A percentile compares a stretch with the other conserved stretches of the same genome.
Evolutionary conservation across 208 protist species (phyloP).

Genomic region (Trypanosoma melophagium): DNA sequence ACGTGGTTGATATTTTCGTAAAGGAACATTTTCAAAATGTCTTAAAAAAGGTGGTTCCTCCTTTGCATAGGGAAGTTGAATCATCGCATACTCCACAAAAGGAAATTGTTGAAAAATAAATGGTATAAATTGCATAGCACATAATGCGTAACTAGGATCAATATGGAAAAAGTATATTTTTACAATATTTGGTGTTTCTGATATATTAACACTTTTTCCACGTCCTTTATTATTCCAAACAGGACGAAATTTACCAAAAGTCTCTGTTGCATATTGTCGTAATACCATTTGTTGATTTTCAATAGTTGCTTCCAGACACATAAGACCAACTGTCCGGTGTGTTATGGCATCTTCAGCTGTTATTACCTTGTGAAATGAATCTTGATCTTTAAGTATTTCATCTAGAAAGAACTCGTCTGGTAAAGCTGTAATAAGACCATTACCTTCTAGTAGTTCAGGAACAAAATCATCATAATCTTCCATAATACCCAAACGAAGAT

Average conservation of each 20-base stretch:
- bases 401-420: constrained; percentile 83
- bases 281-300: constrained; percentile 63
- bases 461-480: constrained; percentile 92
- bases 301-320: constrained; percentile 60
- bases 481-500: constrained; percentile 70
- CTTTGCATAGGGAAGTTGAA: constrained; percentile 67
- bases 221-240: constrained; percentile 16
- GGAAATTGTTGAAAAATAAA: constrained; percentile 80
- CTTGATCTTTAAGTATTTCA: constrained; percentile 85
- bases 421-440: constrained; percentile 73
- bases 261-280: constrained; percentile 75
- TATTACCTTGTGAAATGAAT: constrained; percentile 70
- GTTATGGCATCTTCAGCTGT: constrained; percentile 79
- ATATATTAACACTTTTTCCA: neutral
- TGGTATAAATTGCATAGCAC: constrained; percentile 59
- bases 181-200: constrained; percentile 41
- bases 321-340: constrained; percentile 75
- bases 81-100: constrained; percentile 64
- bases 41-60: constrained; percentile 75
- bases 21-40: constrained; percentile 73
- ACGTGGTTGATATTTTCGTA: constrained; percentile 81
- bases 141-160: constrained; percentile 66
- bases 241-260: constrained; percentile 55
- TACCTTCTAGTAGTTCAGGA: constrained; percentile 59
- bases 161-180: constrained; percentile 86